A percentile compares a stretch with the other conserved stretches of the same genome.
Evolutionary conservation across 768 basidiomycete genomes (phyloP).

Genomic region (Mycena leptocephala): DNA sequence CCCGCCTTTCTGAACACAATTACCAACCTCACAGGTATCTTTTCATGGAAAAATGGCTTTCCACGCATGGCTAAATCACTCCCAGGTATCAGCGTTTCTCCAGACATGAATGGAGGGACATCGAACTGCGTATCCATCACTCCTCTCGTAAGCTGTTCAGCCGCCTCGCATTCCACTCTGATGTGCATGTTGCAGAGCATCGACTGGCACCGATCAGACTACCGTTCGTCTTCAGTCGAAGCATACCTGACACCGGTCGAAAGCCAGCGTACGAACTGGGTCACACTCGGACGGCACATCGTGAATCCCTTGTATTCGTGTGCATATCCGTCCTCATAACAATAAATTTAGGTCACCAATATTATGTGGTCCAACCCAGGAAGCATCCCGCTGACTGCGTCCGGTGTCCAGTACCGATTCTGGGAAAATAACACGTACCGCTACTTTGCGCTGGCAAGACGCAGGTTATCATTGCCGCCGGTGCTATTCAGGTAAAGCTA

Average conservation of each 20-base stretch:
- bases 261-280: constrained; percentile 61
- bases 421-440: constrained; percentile 53
- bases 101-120: constrained; percentile 70
- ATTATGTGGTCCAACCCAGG: constrained; percentile 55
- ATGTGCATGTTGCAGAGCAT: constrained; percentile 55
- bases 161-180: neutral
- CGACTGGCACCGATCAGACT: constrained; percentile 65
- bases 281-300: constrained; percentile 61
- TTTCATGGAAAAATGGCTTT: too few relatives aligned
- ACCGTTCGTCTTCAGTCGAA: constrained; percentile 69
- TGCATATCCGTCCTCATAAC: too few relatives aligned
- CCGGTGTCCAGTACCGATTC: constrained; percentile 64
- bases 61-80: neutral
- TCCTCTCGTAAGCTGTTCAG: constrained; percentile 60
- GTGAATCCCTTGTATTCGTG: constrained; percentile 40
- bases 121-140: constrained; percentile 72
- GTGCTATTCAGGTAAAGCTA: constrained; percentile 67
- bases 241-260: constrained; percentile 73
- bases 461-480: constrained; percentile 70
- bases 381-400: constrained; percentile 57
- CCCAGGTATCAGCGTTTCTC: constrained; percentile 57
- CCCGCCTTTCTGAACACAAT: constrained; percentile 64
- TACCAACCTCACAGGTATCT: constrained; percentile 56
- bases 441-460: constrained; percentile 59
- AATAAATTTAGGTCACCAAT: constrained; percentile 59